Percentiles rank a stretch among this genome's conserved stretches.
phyloP scores from a whole-genome alignment of 2,329 filamentous ascomycete genomes.

The Fusarium odoratissimum region DNA sequence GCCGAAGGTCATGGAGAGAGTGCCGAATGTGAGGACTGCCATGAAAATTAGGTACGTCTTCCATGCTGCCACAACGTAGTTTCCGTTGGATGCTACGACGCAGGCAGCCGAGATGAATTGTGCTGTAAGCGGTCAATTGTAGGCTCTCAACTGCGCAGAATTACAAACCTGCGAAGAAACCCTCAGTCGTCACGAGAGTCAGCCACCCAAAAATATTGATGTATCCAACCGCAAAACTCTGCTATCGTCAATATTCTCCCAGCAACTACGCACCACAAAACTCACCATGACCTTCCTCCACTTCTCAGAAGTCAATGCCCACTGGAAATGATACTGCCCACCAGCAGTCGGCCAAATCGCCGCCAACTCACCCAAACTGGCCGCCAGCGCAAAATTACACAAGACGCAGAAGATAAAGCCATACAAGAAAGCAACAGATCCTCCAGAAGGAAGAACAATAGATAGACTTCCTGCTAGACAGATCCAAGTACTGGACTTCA shows the following conservation, averaged over 20 bases:
- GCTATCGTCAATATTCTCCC: neutral
- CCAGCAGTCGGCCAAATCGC: slow-evolving; percentile 60
- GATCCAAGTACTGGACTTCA: slow-evolving; percentile 41
- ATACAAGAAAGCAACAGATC: slow-evolving; percentile 56
- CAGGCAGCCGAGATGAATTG: slow-evolving; percentile 58
- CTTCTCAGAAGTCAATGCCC: slow-evolving; percentile 52
- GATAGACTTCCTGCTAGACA: slow-evolving; percentile 57
- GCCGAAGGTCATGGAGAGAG: slow-evolving; percentile 54
- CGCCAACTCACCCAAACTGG: slow-evolving; percentile 56
- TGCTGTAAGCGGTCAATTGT: slow-evolving; percentile 41
- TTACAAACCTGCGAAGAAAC: slow-evolving; percentile 54
- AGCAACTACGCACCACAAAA: accelerated
- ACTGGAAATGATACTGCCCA: slow-evolving; percentile 60
- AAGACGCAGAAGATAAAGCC: slow-evolving; percentile 60
- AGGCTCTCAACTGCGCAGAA: accelerated
- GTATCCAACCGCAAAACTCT: slow-evolving; percentile 58
- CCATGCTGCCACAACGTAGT: slow-evolving; percentile 52
- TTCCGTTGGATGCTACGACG: slow-evolving; percentile 53
- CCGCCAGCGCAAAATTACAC: slow-evolving; percentile 56
- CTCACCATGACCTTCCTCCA: slow-evolving; percentile 54
- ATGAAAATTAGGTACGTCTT: slow-evolving; percentile 58
- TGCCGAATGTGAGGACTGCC: slow-evolving; percentile 28
- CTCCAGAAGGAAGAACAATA: slow-evolving; percentile 55
- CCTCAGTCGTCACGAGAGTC: slow-evolving; percentile 56
- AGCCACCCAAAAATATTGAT: slow-evolving; percentile 60